phyloP scores from a whole-genome alignment of 345 rosid genomes.

The Gossypium rotundifolium region DNA sequence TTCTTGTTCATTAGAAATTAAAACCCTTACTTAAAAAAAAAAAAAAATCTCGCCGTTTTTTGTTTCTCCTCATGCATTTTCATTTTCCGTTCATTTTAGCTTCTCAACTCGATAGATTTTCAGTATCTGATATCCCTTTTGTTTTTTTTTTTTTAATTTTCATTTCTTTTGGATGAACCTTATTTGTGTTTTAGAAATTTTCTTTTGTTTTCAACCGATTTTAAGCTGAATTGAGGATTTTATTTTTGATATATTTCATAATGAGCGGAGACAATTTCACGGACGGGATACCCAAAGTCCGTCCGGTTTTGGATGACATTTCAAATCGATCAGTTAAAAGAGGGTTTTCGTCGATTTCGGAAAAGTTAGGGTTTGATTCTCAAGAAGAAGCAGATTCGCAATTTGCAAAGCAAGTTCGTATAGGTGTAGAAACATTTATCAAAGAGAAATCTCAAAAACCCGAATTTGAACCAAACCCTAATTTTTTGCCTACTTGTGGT shows the following conservation, averaged over 20 bases:
- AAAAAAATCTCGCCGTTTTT: not conserved
- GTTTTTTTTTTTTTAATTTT: not conserved
- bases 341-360: conserved; percentile 32
- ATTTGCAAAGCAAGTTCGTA: conserved; percentile 33
- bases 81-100: not conserved
- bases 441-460: conserved; percentile 26
- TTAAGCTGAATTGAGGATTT: not conserved
- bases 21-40: too few relatives aligned
- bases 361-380: conserved; percentile 30
- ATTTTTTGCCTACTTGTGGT: conserved; percentile 9
- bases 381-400: conserved; percentile 24
- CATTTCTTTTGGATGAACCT: not conserved
- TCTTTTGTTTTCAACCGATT: conserved; percentile 4
- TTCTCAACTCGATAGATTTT: not conserved
- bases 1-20: not conserved
- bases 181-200: not conserved
- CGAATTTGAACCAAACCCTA: conserved; percentile 13
- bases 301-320: conserved; percentile 42
- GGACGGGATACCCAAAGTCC: conserved; percentile 18
- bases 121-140: not conserved
- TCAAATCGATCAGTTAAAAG: conserved; percentile 49
- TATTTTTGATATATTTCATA: conserved; percentile 8
- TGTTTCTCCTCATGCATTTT: not conserved
- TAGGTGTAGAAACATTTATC: conserved; percentile 42
- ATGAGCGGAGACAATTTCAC: conserved; percentile 51